These are phyloP conservation scores for Blastobotrys proliferans DNA, from an alignment of 1,139 yeast genomes.

Conservation along the genomic window DNA sequence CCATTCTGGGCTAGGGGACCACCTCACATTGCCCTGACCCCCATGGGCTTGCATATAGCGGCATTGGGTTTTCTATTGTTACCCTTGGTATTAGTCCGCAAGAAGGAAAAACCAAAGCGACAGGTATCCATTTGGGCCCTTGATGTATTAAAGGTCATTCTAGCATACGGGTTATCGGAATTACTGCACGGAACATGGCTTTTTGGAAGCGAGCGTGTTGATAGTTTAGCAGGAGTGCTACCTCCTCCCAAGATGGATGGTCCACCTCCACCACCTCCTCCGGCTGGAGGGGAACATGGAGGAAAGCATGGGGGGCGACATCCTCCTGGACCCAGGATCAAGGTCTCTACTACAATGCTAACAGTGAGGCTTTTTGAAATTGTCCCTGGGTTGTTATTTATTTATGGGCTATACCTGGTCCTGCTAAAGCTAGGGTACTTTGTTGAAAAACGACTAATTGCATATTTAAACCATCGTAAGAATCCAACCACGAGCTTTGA, in stretches of 20 bases:
- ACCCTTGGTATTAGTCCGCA: constrained; percentile 15
- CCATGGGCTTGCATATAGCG: constrained; percentile 3
- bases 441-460: too few relatives aligned
- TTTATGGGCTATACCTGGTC: constrained; percentile 15
- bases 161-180: constrained; percentile 15
- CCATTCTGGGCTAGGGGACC: not conserved
- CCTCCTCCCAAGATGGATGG: too few relatives aligned
- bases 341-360: too few relatives aligned
- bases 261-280: too few relatives aligned
- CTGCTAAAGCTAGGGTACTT: constrained; percentile 10
- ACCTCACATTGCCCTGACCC: not conserved
- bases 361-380: constrained; percentile 16
- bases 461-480: too few relatives aligned
- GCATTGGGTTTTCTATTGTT: constrained; percentile 13
- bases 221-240: too few relatives aligned
- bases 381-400: constrained; percentile 17
- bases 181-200: too few relatives aligned
- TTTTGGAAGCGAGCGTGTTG: too few relatives aligned
- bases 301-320: too few relatives aligned
- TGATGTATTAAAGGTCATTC: constrained; percentile 12
- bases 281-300: too few relatives aligned
- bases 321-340: too few relatives aligned
- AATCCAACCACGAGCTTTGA: too few relatives aligned
- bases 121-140: constrained; percentile 12
- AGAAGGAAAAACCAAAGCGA: constrained; percentile 17